Base-by-base conservation (phyloP, 1,284 basidiomycete genomes). In the Inonotus obliquus region DNA sequence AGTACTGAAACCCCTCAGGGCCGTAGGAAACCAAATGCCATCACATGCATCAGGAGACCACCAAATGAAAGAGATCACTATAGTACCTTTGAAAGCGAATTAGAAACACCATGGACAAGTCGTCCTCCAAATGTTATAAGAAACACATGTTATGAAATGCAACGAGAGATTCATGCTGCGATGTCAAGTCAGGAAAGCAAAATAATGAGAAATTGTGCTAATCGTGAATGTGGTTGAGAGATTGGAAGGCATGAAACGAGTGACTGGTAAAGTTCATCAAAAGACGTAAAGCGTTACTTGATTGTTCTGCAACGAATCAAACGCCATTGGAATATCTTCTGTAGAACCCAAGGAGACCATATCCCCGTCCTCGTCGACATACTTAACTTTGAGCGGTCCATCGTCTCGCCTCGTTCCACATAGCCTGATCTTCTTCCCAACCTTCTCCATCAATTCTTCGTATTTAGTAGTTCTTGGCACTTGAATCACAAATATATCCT, bases 401-500 rank as follows among this genome's bases (percentile, higher is more conserved):
- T 89, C 85, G 45, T 87, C 85, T 41, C 90, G 78, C 59, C 86
- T 79, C 2, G 86, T 87, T 23, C 92, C 91, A 71, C 93, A 95
- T 19, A 95, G 77, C 23, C 92, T 83, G 67, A 98, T 92, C 82
- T 98, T 98, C 76, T 89, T 89, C 32, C 91, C 86, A 2, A 98
- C 93, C 72, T 91, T 91, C 70, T 95, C 91, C 63, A 95, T 86
- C 53, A 99, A 79, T 39, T 94, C 90, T 60, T 77, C 78, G 72
- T 89, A 96, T 69, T 90, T 83, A 21, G 91, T 91, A 61, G 79
- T 75, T 44, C 87, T 80, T 39, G 92, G 82, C 11, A 96, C 91
- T 72, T 94, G 92, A 63, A 98, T 92, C 65, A 95, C 89, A 72
- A 96, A 97, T 57, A 94, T 87, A 71, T 97, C 95, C 67, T 94